Conservation (phyloP, 352 stramenopile species). For the Pythium grandisporangium region DNA sequence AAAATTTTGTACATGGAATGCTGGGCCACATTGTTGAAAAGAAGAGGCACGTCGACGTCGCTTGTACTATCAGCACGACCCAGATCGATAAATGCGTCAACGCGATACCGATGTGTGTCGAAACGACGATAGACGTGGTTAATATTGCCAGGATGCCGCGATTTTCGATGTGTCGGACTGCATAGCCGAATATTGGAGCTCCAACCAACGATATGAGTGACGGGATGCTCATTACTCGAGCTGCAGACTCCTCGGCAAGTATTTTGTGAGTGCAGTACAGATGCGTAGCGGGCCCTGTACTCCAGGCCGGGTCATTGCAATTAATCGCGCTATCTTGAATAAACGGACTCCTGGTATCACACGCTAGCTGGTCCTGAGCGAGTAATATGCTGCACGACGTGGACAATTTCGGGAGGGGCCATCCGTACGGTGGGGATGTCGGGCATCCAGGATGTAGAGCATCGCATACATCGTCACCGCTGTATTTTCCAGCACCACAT, state of each 20-base stretch:
- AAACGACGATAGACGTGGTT: conserved; percentile 30
- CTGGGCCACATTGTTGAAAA: conserved; percentile 79
- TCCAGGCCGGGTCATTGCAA: conserved; percentile 30
- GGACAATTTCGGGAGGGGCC: conserved; percentile 27
- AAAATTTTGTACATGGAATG: conserved; percentile 38
- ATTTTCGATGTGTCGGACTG: conserved; percentile 56
- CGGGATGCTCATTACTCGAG: conserved; percentile 66
- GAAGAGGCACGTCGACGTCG: conserved; percentile 71
- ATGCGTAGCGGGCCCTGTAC: conserved; percentile 17
- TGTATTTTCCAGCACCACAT: conserved; percentile 29
- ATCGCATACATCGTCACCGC: conserved; percentile 30
- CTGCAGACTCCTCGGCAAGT: conserved; percentile 24
- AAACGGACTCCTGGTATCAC: conserved; percentile 18
- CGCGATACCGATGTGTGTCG: conserved; percentile 61
- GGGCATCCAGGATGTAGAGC: conserved; percentile 25
- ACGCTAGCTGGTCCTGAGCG: conserved; percentile 24
- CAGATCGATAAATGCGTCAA: conserved; percentile 34
- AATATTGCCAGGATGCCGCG: conserved; percentile 46
- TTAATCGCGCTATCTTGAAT: conserved; percentile 36
- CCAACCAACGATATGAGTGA: conserved; percentile 67
- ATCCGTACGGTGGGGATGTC: conserved; percentile 22
- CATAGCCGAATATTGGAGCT: conserved; percentile 64
- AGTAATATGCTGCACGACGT: conserved; percentile 21
- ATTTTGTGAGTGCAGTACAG: conserved; percentile 31
- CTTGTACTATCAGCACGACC: conserved; percentile 59